Evolutionary conservation across 495 filamentous ascomycete species (phyloP).

Genomic region (Diplogelasinospora grovesii): DNA sequence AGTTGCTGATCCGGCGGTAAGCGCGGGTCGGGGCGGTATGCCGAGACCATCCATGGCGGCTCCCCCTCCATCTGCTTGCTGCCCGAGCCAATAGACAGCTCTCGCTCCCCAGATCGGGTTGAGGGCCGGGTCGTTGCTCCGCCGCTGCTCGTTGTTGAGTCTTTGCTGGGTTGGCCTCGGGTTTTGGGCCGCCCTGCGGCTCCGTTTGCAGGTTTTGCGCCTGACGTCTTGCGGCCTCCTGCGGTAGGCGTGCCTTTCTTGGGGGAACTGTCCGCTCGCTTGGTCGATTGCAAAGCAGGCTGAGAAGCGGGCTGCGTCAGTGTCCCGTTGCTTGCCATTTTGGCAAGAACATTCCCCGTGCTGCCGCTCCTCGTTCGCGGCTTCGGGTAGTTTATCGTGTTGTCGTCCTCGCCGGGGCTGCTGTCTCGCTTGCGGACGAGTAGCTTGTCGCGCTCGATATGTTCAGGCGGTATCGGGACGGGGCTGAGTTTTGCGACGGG

Average conservation of each 20-base stretch:
- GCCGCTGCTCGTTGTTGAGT: conserved; percentile 46
- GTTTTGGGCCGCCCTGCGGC: conserved; percentile 55
- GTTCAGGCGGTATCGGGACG: conserved; percentile 62
- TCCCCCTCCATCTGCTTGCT: conserved; percentile 83
- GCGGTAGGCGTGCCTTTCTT: conserved; percentile 30
- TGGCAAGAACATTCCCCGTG: conserved; percentile 52
- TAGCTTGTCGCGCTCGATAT: conserved; percentile 65
- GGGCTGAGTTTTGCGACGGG: conserved; percentile 74
- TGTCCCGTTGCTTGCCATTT: conserved; percentile 33
- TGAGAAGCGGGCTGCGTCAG: conserved; percentile 17
- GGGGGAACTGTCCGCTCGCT: conserved; percentile 41
- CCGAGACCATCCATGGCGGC: conserved; percentile 87
- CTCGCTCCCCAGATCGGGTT: conserved; percentile 47
- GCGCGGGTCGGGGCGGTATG: conserved; percentile 93
- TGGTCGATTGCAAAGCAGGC: conserved; percentile 36
- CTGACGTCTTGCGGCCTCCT: conserved; percentile 34
- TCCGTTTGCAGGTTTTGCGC: conserved; percentile 32
- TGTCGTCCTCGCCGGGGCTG: conserved; percentile 55
- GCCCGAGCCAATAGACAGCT: conserved; percentile 32
- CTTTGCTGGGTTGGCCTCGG: conserved; percentile 46
- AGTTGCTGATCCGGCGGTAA: conserved; percentile 93
- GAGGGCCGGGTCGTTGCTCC: conserved; percentile 40
- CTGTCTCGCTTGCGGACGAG: conserved; percentile 55
- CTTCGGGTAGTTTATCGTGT: conserved; percentile 48
- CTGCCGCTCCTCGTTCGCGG: conserved; percentile 68